phyloP scores from a whole-genome alignment of 2,329 filamentous ascomycete species.

The Aspergillus pseudoterreus region DNA sequence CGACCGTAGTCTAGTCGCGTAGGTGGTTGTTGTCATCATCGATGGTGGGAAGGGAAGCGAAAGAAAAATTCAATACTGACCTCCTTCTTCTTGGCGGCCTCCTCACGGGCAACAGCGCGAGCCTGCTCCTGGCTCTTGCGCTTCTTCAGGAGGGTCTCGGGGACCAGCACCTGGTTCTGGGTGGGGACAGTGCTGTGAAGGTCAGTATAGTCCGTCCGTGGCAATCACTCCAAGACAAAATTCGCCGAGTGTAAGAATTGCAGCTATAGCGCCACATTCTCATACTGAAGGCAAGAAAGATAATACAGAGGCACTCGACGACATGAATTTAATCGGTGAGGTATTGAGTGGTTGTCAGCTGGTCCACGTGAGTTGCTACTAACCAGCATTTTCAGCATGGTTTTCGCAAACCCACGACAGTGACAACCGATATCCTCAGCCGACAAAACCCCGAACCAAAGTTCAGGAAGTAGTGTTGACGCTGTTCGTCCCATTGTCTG shows the following conservation, averaged over 20 bases:
- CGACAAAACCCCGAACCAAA: slow-evolving; percentile 66
- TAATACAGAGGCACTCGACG: slow-evolving; percentile 65
- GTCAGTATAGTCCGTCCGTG: slow-evolving; percentile 78
- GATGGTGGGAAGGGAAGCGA: slow-evolving; percentile 21
- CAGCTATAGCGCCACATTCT: slow-evolving; percentile 89
- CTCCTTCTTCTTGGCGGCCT: slow-evolving; percentile 82
- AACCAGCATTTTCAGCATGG: slow-evolving; percentile 24
- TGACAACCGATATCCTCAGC: slow-evolving; percentile 57
- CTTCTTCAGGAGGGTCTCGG: slow-evolving; percentile 99
- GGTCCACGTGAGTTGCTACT: slow-evolving; percentile 16
- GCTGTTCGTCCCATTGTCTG: slow-evolving; percentile 28
- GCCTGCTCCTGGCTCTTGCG: slow-evolving; percentile 99
- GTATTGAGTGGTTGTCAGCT: slow-evolving; percentile 17
- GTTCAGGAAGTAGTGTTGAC: slow-evolving; percentile 54
- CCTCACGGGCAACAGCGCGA: slow-evolving; percentile 79
- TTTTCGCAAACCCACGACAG: slow-evolving; percentile 22
- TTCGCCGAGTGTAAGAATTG: slow-evolving; percentile 86
- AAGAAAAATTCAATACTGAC: slow-evolving; percentile 55
- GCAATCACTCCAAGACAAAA: slow-evolving; percentile 54
- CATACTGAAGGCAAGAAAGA: slow-evolving; percentile 57
- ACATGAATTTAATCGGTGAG: slow-evolving; percentile 78
- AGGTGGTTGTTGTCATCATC: slow-evolving; percentile 86
- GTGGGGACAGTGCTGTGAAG: slow-evolving; percentile 79
- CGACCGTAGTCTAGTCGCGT: slow-evolving; percentile 92
- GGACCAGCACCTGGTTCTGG: slow-evolving; percentile 92